Conservation (phyloP, 2,329 filamentous ascomycete genomes). For the Cladophialophora carrionii region DNA sequence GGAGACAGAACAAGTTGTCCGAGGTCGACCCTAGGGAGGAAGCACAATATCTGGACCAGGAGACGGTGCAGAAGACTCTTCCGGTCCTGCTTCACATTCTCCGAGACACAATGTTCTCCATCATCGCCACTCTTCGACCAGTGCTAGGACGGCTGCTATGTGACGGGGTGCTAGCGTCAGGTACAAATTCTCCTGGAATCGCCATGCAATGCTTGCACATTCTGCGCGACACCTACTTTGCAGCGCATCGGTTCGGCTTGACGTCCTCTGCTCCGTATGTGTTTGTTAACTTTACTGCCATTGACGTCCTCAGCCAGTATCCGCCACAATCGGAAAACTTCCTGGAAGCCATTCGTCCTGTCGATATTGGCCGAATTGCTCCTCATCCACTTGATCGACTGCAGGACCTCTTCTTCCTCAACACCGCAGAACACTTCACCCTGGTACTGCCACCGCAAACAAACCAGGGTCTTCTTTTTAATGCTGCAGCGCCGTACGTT, state of each 20-base stretch:
- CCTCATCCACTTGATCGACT: constrained; percentile 69
- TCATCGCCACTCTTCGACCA: constrained; percentile 74
- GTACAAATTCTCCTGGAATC: constrained; percentile 64
- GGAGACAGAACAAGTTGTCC: constrained; percentile 75
- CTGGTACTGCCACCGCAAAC: constrained; percentile 66
- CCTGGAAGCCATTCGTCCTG: constrained; percentile 64
- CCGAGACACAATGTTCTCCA: constrained; percentile 73
- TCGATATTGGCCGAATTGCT: constrained; percentile 60
- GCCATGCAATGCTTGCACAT: constrained; percentile 73
- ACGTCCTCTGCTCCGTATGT: constrained; percentile 79
- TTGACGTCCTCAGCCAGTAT: constrained; percentile 79
- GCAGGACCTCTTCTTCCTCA: constrained; percentile 86
- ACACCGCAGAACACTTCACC: constrained; percentile 81
- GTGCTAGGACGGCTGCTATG: constrained; percentile 68
- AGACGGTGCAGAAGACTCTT: constrained; percentile 68
- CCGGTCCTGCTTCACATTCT: constrained; percentile 75
- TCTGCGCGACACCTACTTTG: constrained; percentile 78
- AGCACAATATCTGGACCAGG: constrained; percentile 62
- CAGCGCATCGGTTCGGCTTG: constrained; percentile 73
- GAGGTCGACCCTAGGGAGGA: constrained; percentile 72
- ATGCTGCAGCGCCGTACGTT: constrained; percentile 75
- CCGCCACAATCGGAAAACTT: constrained; percentile 68
- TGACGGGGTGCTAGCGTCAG: constrained; percentile 58
- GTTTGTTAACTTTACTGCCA: constrained; percentile 78
- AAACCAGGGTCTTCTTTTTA: constrained; percentile 73